A percentile compares a stretch with the other conserved stretches of the same genome.
Conservation (phyloP, 805 yeast genomes). For the Wickerhamomyces tratensis region DNA sequence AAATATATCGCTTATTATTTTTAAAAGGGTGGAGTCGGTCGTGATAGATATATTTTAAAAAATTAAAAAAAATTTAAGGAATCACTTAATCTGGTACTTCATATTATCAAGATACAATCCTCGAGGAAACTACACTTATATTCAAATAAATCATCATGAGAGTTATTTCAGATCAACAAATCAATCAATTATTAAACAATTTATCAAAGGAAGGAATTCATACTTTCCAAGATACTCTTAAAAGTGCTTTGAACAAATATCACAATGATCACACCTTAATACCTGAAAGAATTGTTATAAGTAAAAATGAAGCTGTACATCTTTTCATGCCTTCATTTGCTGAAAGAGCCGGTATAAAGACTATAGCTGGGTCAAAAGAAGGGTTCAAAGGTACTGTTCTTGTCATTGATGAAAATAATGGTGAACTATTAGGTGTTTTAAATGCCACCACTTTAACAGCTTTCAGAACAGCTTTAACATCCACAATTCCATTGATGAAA, state of each 20-base stretch:
- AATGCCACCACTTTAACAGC: slow-evolving; percentile 56
- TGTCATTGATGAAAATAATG: slow-evolving; percentile 39
- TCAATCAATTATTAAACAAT: slow-evolving; percentile 17
- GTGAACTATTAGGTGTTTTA: slow-evolving; percentile 40
- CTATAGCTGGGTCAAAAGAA: slow-evolving; percentile 43
- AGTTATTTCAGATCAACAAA: slow-evolving; percentile 23
- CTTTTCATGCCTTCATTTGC: slow-evolving; percentile 61
- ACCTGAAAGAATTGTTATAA: slow-evolving; percentile 44
- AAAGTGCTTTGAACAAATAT: slow-evolving; percentile 30
- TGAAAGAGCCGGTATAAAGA: slow-evolving; percentile 47
- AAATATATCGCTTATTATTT: too few relatives aligned
- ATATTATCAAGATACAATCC: too few relatives aligned
- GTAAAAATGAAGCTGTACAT: slow-evolving; percentile 35
- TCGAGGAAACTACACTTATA: too few relatives aligned
- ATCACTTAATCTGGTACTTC: too few relatives aligned
- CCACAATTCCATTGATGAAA: slow-evolving; percentile 35
- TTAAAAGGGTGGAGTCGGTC: too few relatives aligned
- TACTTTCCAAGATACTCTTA: slow-evolving; percentile 26
- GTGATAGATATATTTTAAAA: too few relatives aligned
- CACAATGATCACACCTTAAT: slow-evolving; percentile 32
- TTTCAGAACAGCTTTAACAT: slow-evolving; percentile 55
- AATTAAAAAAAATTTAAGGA: too few relatives aligned
- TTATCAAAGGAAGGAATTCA: slow-evolving; percentile 20
- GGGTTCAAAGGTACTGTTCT: slow-evolving; percentile 54
- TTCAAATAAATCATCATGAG: slow-evolving; percentile 17